These are phyloP conservation scores for Zygotorulaspora danielsina DNA, from an alignment of 805 yeast genomes.

Conservation along the genomic window DNA sequence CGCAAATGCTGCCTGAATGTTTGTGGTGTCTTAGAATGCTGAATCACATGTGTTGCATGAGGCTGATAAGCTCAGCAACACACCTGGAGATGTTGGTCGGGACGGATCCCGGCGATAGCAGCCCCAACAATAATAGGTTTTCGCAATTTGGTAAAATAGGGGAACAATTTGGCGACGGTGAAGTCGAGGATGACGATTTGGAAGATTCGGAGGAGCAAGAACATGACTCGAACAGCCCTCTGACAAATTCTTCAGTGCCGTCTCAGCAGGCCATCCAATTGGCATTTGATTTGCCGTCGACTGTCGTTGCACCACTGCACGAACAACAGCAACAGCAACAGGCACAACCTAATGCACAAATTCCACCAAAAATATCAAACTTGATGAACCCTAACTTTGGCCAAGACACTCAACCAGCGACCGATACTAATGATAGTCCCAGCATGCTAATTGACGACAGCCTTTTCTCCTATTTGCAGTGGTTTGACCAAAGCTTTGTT, in stretches of 20 bases:
- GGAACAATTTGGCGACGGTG: constrained; percentile 11
- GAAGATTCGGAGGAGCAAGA: neutral
- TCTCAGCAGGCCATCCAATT: too few species aligned
- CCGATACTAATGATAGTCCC: too few species aligned
- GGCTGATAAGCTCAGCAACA: constrained; percentile 41
- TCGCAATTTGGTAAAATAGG: constrained; percentile 44
- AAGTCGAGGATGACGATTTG: neutral
- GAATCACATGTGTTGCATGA: constrained; percentile 46
- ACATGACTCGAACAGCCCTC: neutral
- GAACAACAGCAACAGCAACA: too few species aligned
- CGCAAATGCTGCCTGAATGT: constrained; percentile 53
- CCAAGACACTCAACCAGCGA: too few species aligned
- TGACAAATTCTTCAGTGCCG: neutral
- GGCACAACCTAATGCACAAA: neutral
- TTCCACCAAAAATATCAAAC: neutral
- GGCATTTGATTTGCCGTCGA: too few species aligned
- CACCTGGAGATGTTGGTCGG: constrained; percentile 41
- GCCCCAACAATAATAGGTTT: constrained; percentile 47
- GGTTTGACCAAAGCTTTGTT: constrained; percentile 47
- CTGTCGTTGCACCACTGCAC: too few species aligned
- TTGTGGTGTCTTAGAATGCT: constrained; percentile 58
- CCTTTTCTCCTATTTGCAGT: constrained; percentile 43
- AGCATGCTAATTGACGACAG: constrained; percentile 27
- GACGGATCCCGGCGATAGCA: constrained; percentile 49
- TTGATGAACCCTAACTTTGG: neutral